Conservation (phyloP, 1,284 basidiomycete species). For the Afroboletus lepidellus region DNA sequence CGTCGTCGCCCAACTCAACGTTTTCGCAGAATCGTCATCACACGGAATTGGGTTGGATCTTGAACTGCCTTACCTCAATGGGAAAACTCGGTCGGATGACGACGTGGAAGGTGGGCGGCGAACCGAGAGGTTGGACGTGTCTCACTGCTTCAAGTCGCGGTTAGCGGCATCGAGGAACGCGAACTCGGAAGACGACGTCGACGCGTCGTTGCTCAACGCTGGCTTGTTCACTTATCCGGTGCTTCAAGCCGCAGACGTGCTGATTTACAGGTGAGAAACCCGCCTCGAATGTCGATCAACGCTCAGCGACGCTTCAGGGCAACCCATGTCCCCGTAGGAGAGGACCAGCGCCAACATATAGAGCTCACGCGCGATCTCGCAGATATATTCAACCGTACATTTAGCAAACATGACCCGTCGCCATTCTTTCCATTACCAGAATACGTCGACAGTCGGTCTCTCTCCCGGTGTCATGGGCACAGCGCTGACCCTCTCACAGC, state of each 20-base stretch:
- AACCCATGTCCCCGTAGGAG: slow-evolving; percentile 93
- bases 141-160: slow-evolving; percentile 53
- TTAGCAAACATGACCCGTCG: slow-evolving; percentile 32
- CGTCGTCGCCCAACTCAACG: not conserved
- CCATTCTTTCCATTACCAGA: slow-evolving; percentile 73
- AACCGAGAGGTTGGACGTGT: not conserved
- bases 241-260: slow-evolving; percentile 90
- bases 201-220: slow-evolving; percentile 79
- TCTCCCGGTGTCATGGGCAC: not conserved
- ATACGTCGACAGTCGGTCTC: slow-evolving; percentile 69
- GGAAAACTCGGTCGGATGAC: slow-evolving; percentile 89
- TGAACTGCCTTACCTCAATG: slow-evolving; percentile 83
- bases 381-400: slow-evolving; percentile 77
- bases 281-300: not conserved
- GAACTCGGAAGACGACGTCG: slow-evolving; percentile 70
- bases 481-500: slow-evolving; percentile 45
- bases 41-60: slow-evolving; percentile 88
- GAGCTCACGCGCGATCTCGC: slow-evolving; percentile 86
- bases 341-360: slow-evolving; percentile 93
- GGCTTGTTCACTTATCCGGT: slow-evolving; percentile 93
- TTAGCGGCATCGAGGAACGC: slow-evolving; percentile 74
- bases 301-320: slow-evolving; percentile 47
- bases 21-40: slow-evolving; percentile 73
- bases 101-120: slow-evolving; percentile 76
- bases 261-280: slow-evolving; percentile 72